A percentile compares a stretch with the other conserved stretches of the same genome.
Conservation (phyloP, 1,139 yeast genomes). For the Meyerozyma smithsonii region DNA sequence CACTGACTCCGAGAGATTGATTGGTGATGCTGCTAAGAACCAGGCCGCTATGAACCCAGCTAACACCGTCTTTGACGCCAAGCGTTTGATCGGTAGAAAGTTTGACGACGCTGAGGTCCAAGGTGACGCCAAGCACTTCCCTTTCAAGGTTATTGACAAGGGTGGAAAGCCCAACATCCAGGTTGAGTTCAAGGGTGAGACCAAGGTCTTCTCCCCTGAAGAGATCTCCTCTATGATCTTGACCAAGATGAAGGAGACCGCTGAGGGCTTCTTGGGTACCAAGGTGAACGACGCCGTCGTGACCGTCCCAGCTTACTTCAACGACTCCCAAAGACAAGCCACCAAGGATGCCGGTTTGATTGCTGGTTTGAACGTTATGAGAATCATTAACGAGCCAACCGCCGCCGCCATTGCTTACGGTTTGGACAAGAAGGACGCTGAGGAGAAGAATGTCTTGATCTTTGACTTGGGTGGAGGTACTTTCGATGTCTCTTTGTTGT, state of each 20-base stretch:
- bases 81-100: constrained; percentile 65
- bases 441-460: constrained; percentile 77
- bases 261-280: constrained; percentile 59
- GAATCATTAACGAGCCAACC: constrained; percentile 60
- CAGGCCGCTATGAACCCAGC: constrained; percentile 68
- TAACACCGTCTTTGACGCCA: constrained; percentile 65
- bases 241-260: constrained; percentile 62
- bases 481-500: constrained; percentile 89
- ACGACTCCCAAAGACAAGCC: constrained; percentile 61
- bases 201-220: constrained; percentile 60
- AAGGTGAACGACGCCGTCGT: constrained; percentile 70
- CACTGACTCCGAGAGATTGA: constrained; percentile 62
- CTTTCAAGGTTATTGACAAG: constrained; percentile 53
- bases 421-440: constrained; percentile 63
- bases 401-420: constrained; percentile 65
- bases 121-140: constrained; percentile 58
- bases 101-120: constrained; percentile 54
- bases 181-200: constrained; percentile 64
- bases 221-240: constrained; percentile 67
- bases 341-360: constrained; percentile 60
- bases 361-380: constrained; percentile 56
- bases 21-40: constrained; percentile 70
- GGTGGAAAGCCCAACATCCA: constrained; percentile 57
- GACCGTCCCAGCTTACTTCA: constrained; percentile 64
- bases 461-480: constrained; percentile 99